Base-by-base conservation (phyloP, 1,284 basidiomycete species). In the Austroboletus novae-zelandiae region DNA sequence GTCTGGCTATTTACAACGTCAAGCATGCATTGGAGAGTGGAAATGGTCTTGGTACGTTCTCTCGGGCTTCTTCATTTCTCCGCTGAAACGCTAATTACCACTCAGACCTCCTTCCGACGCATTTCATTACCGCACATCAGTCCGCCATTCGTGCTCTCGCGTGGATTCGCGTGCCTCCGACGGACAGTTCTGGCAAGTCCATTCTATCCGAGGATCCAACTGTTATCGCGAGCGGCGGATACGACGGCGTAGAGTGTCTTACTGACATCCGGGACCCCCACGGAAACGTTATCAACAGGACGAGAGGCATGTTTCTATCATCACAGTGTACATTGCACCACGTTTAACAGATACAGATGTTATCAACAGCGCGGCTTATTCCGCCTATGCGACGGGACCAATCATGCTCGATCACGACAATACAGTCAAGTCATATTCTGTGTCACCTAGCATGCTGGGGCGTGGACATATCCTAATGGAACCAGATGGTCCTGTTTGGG, bases 391-490 rank as follows among this genome's bases (percentile, higher is more conserved):
- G 20, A 83, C 82, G 4, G 86, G 86, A 0, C 78, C 81, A 1
- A 75, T 90, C 29, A 85, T 84, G 17, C 82, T 87, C 55, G 89
- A 91, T 61, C 84, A 88, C 56, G 88, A 91, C 55, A 88, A 88
- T 58, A 80, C 78, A 6, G 76, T 91, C 48, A 91, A 91, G 65
- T 77, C 78, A 1, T 89, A 84, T 64, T 83, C 85, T 5, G 69
- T 84, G 1, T 80, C 83, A 4, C 84, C 88, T 1, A 78, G 75
- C 55, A 86, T 86, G 77, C 73, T 91, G 5, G 89, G 87, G 15
- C 74, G 84, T 44, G 89, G 89, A 0, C 87, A 89, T 66, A 74
- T 76, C 9, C 61, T 90, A 36, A 68, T 90, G 55, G 87, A 91
- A 55, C 81, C 86, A 1, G 74, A 78, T 23, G 91, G 92, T 0